Evolutionary conservation across 768 basidiomycete species (phyloP).

Genomic region (Mrakia frigida): DNA sequence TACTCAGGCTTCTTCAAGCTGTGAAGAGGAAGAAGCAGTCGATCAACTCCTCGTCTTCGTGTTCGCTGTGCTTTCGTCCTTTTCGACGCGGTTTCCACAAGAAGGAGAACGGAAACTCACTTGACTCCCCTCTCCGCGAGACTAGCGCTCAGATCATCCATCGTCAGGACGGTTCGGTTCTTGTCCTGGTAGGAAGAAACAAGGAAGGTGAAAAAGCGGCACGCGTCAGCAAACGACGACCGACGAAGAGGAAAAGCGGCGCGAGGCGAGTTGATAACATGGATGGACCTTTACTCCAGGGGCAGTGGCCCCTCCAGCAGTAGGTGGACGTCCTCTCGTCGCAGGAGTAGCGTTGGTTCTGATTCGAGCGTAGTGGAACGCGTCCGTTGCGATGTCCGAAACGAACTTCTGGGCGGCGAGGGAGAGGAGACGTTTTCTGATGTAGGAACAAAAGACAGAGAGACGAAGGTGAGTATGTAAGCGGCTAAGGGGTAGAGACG

Average conservation of each 20-base stretch:
- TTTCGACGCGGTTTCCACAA: neutral
- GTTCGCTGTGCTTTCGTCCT: too few species aligned
- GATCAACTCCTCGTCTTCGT: neutral
- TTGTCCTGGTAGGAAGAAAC: conserved; percentile 45
- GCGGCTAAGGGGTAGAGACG: neutral
- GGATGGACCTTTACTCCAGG: conserved; percentile 27
- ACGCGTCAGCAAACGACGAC: too few species aligned
- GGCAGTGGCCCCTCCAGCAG: conserved; percentile 53
- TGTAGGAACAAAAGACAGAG: neutral
- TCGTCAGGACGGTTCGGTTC: conserved; percentile 86
- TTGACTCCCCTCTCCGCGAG: conserved; percentile 95
- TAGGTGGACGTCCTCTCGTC: conserved; percentile 47
- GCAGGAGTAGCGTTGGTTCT: conserved; percentile 72
- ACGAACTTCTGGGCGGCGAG: conserved; percentile 97
- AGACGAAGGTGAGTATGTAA: neutral
- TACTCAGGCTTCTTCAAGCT: conserved; percentile 77
- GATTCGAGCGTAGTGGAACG: conserved; percentile 95
- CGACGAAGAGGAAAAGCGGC: neutral
- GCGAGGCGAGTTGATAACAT: neutral
- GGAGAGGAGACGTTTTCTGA: conserved; percentile 85
- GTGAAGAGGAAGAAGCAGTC: neutral
- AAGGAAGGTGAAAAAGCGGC: neutral
- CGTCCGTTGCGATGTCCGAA: conserved; percentile 91
- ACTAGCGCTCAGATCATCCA: conserved; percentile 93
- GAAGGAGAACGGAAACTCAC: conserved; percentile 8